Evolutionary conservation across 2,329 filamentous ascomycete genomes (phyloP).

Genomic region (Simplicillium sp.): DNA sequence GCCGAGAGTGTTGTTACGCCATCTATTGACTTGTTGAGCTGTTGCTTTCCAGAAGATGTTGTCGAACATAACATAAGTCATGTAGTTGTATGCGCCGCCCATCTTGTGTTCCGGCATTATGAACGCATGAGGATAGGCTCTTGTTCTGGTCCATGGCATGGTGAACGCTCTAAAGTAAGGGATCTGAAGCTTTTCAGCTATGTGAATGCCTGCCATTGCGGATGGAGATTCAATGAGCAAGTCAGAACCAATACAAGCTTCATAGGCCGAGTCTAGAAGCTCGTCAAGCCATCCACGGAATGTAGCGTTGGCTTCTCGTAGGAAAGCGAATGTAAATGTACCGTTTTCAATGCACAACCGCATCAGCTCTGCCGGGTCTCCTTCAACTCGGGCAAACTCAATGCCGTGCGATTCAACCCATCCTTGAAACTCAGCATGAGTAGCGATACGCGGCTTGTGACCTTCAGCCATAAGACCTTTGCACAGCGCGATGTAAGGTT

Average conservation of each 20-base stretch:
- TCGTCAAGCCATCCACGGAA: conserved; percentile 96
- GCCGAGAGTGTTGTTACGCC: conserved; percentile 73
- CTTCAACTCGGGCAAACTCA: conserved; percentile 79
- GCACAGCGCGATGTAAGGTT: conserved; percentile 94
- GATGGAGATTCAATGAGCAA: conserved; percentile 91
- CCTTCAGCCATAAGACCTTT: conserved; percentile 84
- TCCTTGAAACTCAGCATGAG: conserved; percentile 77
- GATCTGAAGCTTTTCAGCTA: conserved; percentile 84
- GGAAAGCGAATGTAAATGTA: conserved; percentile 89
- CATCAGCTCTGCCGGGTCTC: conserved; percentile 92
- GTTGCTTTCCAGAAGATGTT: conserved; percentile 95
- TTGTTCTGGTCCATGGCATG: conserved; percentile 96
- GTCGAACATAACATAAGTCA: conserved; percentile 94
- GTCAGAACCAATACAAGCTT: conserved; percentile 77
- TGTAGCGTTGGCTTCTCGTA: conserved; percentile 75
- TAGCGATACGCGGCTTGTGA: conserved; percentile 79
- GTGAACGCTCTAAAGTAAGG: conserved; percentile 97
- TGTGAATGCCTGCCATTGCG: conserved; percentile 96
- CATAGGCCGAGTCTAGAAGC: conserved; percentile 71
- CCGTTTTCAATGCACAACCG: conserved; percentile 92
- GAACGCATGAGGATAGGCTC: conserved; percentile 94
- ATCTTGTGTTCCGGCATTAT: conserved; percentile 87
- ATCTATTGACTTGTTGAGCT: conserved; percentile 81
- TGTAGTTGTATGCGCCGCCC: conserved; percentile 90
- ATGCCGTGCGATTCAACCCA: conserved; percentile 94